These are phyloP conservation scores for Craterostigma plantagineum DNA, from an alignment of 257 asterid species.

Conservation along the genomic window DNA sequence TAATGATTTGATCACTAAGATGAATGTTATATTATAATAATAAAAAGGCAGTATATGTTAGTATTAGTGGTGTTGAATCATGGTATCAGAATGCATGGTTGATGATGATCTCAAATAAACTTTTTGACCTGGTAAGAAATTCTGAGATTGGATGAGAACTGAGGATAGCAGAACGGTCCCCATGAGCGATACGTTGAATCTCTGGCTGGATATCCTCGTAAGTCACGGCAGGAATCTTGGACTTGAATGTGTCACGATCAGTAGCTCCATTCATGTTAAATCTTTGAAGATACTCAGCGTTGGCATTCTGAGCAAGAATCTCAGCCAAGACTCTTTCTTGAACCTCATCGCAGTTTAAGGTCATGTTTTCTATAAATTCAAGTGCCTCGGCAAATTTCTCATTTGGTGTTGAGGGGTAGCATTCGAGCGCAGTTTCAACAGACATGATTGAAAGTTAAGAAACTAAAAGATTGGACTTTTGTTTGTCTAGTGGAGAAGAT, in stretches of 20 bases:
- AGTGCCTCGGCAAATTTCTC: conserved; percentile 42
- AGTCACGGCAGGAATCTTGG: conserved; percentile 41
- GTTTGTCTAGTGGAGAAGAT: too few species aligned
- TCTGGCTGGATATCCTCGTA: conserved; percentile 68
- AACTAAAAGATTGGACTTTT: not conserved
- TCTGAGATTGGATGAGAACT: conserved; percentile 62
- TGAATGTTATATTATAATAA: not conserved
- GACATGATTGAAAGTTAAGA: not conserved
- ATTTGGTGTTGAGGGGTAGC: conserved; percentile 10
- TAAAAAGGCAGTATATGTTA: not conserved
- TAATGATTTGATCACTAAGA: not conserved
- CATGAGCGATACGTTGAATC: conserved; percentile 62
- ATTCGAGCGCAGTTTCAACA: too few species aligned
- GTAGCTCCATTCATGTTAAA: conserved; percentile 35
- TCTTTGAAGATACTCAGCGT: conserved; percentile 39
- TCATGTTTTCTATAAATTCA: conserved; percentile 51
- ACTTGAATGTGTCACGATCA: conserved; percentile 47
- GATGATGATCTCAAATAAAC: too few species aligned
- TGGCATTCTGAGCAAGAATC: conserved; percentile 37
- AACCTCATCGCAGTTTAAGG: conserved; percentile 23
- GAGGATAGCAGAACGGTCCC: conserved; percentile 56
- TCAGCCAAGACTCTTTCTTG: conserved; percentile 46
- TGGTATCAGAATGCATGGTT: not conserved
- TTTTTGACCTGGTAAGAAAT: conserved; percentile 69
- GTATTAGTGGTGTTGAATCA: not conserved